phyloP scores from a whole-genome alignment of 2,329 filamentous ascomycete species.

The Didymellaceae sp. region DNA sequence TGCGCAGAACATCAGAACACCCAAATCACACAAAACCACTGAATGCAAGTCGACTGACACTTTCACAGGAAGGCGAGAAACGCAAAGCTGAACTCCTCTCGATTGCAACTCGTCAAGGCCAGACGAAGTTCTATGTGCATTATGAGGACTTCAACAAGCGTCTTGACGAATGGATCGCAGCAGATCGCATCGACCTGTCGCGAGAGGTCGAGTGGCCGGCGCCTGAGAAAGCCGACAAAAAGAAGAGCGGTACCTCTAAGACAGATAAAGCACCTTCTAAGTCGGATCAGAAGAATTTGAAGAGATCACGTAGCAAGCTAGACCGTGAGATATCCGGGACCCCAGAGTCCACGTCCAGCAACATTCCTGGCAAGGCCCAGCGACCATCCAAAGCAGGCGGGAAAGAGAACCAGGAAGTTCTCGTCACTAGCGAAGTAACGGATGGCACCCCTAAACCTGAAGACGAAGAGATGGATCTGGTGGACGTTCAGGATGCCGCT shows the following conservation, averaged over 20 bases:
- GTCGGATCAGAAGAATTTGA: constrained; percentile 55
- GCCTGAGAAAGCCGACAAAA: constrained; percentile 87
- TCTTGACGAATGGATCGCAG: constrained; percentile 85
- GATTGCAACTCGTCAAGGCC: constrained; percentile 87
- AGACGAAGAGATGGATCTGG: constrained; percentile 59
- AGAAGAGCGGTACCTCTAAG: constrained; percentile 66
- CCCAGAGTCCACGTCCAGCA: constrained; percentile 58
- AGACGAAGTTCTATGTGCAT: constrained; percentile 91
- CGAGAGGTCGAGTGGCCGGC: constrained; percentile 97
- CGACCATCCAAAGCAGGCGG: constrained; percentile 64
- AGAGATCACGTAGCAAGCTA: constrained; percentile 54
- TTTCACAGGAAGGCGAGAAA: constrained; percentile 73
- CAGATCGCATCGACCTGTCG: constrained; percentile 80
- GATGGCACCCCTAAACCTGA: constrained; percentile 59
- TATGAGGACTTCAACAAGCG: constrained; percentile 98
- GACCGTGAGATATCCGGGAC: constrained; percentile 65
- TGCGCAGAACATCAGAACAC: constrained; percentile 20
- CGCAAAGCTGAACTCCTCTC: constrained; percentile 96
- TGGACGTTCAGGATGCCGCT: constrained; percentile 60
- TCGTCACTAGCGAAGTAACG: constrained; percentile 55
- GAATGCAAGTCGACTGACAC: constrained; percentile 21
- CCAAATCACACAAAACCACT: not conserved
- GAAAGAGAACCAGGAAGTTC: constrained; percentile 64
- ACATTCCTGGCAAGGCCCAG: constrained; percentile 54
- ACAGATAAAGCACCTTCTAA: constrained; percentile 50